Base-by-base conservation (phyloP, 2,329 filamentous ascomycete species). In the Aureobasidium melanogenum region DNA sequence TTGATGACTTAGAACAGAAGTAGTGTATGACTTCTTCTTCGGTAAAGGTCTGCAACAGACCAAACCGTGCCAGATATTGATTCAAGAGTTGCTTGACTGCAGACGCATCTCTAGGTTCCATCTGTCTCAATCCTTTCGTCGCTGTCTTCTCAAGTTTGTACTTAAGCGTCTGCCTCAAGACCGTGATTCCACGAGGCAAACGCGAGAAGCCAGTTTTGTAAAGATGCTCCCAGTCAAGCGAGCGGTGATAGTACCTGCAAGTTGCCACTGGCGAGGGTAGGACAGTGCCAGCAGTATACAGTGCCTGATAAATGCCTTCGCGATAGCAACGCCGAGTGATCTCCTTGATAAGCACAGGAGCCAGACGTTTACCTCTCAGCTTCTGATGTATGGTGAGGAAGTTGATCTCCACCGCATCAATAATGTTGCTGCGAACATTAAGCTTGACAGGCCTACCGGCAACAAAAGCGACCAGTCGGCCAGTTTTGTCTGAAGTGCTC, bases 351-450 rank as follows among this genome's bases (percentile, higher is more conserved):
- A 99, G 84, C 1, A 97, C 88, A 0, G 94, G 94, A 0, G 94
- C 86, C 47, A 97, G 84, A 56, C 94, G 87, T 79, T 97, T 97
- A 62, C 88, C 86, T 55, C 94, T 89, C 34, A 99, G 85, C 77
- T 97, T 97, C 81, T 97, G 97, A 81, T 97, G 94, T 61, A 97
- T 88, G 71, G 91, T 95, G 66, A 99, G 86, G 32, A 97, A 97
- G 79, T 99, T 97, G 76, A 97, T 94, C 74, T 97, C 94, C 52
- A 89, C 91, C 67, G 89, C 87, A 64, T 86, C 84, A 63, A 97
- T 77, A 62, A 83, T 77, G 63, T 89, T 88, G 63, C 88, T 80
- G 65, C 92, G 88, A 44, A 97, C 86, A 59, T 88, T 86, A 61
- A 97, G 80, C 66, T 87, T 83, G 63, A 94, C 86, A 1, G 94